Evolutionary conservation across 805 yeast species (phyloP).

Genomic region (Lipomyces oligophaga): DNA sequence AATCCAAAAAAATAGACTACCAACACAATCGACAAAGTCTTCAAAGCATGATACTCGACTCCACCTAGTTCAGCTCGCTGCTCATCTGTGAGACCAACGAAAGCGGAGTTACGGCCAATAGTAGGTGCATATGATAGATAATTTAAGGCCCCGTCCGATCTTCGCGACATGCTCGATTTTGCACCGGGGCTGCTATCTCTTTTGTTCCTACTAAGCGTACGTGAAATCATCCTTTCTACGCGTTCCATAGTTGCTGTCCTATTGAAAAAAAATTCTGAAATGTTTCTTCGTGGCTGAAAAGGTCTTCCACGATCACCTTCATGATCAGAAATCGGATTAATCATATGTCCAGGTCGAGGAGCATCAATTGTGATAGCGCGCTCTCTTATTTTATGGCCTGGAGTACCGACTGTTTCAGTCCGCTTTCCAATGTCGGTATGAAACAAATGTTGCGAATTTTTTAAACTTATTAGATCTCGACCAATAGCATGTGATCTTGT

Average conservation of each 20-base stretch:
- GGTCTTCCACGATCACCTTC: not conserved
- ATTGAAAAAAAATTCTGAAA: conserved; percentile 10
- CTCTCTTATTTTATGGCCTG: conserved; percentile 34
- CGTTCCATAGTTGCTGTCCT: conserved; percentile 19
- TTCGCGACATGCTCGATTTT: conserved; percentile 19
- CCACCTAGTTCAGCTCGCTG: conserved; percentile 97
- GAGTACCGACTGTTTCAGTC: not conserved
- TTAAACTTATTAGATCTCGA: no score
- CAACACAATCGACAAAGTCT: conserved; percentile 64
- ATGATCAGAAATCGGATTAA: no score
- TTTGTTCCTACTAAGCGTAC: conserved; percentile 15
- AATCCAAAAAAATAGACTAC: conserved; percentile 70
- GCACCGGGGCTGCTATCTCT: conserved; percentile 20
- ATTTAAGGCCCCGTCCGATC: conserved; percentile 48
- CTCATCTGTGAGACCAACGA: conserved; percentile 70
- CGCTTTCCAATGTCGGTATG: not conserved
- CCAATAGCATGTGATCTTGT: conserved; percentile 1
- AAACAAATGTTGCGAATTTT: no score
- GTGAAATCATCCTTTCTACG: conserved; percentile 17
- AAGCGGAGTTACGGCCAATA: conserved; percentile 88
- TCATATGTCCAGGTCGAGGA: conserved; percentile 10
- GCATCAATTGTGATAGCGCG: conserved; percentile 51
- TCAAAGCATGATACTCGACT: conserved; percentile 88
- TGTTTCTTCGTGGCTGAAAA: conserved; percentile 1
- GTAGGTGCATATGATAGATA: conserved; percentile 90